phyloP scores from a whole-genome alignment of 805 yeast genomes.

The Teunomyces lycoperdinae region DNA sequence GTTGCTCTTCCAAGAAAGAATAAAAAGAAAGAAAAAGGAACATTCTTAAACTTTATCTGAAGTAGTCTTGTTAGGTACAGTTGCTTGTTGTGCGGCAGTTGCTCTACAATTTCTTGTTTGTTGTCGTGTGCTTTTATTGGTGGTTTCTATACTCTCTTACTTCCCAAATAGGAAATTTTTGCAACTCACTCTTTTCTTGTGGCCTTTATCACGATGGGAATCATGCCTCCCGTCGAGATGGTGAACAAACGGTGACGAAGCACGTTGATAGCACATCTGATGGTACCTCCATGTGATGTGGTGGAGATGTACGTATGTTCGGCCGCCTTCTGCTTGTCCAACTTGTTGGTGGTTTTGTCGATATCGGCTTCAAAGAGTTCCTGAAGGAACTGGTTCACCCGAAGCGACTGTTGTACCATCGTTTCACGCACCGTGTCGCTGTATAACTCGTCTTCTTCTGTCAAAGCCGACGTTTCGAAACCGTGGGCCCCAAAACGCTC shows the following conservation, averaged over 20 bases:
- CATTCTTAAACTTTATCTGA: too few relatives aligned
- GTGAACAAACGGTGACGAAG: slow-evolving; percentile 55
- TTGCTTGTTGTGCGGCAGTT: too few relatives aligned
- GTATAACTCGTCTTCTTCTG: slow-evolving; percentile 50
- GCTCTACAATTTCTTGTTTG: too few relatives aligned
- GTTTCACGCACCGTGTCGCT: slow-evolving; percentile 47
- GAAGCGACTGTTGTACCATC: slow-evolving; percentile 45
- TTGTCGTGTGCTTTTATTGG: too few relatives aligned
- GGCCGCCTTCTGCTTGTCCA: slow-evolving; percentile 22
- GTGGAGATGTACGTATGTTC: slow-evolving; percentile 36
- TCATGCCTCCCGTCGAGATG: slow-evolving; percentile 65
- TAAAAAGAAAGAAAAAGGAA: too few relatives aligned
- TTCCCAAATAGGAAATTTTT: neutral
- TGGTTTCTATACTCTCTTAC: neutral
- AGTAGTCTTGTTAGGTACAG: too few relatives aligned
- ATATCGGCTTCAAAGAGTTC: slow-evolving; percentile 23
- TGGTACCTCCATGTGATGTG: slow-evolving; percentile 64
- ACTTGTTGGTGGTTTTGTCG: slow-evolving; percentile 9
- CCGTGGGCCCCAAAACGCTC: slow-evolving; percentile 40
- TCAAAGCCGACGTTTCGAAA: slow-evolving; percentile 46
- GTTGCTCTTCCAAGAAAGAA: too few relatives aligned
- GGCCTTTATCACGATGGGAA: slow-evolving; percentile 55
- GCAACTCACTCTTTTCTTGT: slow-evolving; percentile 10
- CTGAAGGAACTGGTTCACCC: slow-evolving; percentile 48
- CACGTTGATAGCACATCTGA: slow-evolving; percentile 49